Evolutionary conservation across 257 asterid genomes (phyloP).

Genomic region (Plantago elongata): DNA sequence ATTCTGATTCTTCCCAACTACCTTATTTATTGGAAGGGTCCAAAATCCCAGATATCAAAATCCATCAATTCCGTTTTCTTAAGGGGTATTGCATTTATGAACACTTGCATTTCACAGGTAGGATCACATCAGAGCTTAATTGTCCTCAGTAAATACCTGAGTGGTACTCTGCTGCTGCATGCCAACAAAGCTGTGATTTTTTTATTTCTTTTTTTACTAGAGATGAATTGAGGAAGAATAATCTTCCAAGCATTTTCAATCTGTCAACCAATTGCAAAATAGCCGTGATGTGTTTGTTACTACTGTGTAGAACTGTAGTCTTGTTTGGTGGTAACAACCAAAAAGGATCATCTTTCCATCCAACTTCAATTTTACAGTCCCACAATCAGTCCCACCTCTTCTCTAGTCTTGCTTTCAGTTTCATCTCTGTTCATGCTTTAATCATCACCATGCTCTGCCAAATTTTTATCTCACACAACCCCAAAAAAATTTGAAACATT

Average conservation of each 20-base stretch:
- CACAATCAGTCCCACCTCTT: no score
- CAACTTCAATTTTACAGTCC: no score
- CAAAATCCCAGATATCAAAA: conserved; percentile 2
- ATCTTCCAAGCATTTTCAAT: no score
- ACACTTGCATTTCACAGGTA: background rate
- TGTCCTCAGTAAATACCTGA: background rate
- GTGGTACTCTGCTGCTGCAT: background rate
- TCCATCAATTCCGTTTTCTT: background rate
- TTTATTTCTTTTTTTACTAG: background rate
- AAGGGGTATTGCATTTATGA: background rate
- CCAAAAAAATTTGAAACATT: no score
- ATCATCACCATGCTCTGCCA: no score
- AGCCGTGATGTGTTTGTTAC: background rate
- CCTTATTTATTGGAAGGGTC: conserved; percentile 14
- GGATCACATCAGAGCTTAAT: conserved; percentile 7
- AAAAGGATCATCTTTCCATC: no score
- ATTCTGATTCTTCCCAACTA: conserved; percentile 3
- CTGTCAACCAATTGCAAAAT: conserved; percentile 8
- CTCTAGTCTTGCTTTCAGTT: conserved; percentile 19
- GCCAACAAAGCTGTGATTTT: background rate
- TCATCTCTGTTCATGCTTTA: no score
- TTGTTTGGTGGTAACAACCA: no score
- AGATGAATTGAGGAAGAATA: no score
- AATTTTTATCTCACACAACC: no score
- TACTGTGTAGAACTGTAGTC: no score